A percentile compares a stretch with the other conserved stretches of the same genome.
Conservation (phyloP, 345 rosid species). For the Psidium guajava region DNA sequence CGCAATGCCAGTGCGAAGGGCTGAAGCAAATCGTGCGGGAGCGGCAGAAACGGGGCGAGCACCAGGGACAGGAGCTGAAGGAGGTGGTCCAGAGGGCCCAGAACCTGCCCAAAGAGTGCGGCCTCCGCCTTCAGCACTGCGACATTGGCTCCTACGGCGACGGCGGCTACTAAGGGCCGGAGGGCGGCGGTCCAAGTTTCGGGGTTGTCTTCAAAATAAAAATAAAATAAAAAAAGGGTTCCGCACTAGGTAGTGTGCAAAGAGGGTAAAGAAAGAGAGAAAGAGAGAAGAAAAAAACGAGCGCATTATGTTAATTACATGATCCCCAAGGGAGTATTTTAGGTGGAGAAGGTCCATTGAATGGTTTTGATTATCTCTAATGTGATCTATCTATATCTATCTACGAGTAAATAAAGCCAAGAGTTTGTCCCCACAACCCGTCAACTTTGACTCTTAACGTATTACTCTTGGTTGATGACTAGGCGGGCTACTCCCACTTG, state of each 20-base stretch:
- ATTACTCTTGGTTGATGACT: too few relatives aligned
- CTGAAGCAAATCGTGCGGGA: slow-evolving; percentile 1
- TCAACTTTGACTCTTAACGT: neutral
- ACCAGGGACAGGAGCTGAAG: neutral
- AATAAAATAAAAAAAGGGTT: neutral
- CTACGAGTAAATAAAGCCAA: neutral
- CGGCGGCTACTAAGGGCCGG: neutral
- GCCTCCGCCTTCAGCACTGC: neutral
- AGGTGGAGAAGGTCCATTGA: neutral
- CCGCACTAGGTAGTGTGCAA: neutral
- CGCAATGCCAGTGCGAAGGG: slow-evolving; percentile 19
- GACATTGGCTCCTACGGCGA: neutral
- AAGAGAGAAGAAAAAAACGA: neutral
- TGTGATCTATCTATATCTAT: neutral
- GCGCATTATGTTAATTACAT: neutral
- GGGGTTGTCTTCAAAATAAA: neutral
- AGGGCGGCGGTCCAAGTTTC: neutral
- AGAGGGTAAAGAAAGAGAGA: neutral
- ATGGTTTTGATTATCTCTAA: neutral
- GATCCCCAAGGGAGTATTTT: neutral
- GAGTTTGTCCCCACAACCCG: neutral
- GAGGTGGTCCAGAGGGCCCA: neutral
- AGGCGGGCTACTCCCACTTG: too few relatives aligned
- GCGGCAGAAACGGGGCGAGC: slow-evolving; percentile 1
- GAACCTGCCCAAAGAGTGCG: neutral